Evolutionary conservation across 805 yeast genomes (phyloP).

Genomic region (Ogataea allantospora): DNA sequence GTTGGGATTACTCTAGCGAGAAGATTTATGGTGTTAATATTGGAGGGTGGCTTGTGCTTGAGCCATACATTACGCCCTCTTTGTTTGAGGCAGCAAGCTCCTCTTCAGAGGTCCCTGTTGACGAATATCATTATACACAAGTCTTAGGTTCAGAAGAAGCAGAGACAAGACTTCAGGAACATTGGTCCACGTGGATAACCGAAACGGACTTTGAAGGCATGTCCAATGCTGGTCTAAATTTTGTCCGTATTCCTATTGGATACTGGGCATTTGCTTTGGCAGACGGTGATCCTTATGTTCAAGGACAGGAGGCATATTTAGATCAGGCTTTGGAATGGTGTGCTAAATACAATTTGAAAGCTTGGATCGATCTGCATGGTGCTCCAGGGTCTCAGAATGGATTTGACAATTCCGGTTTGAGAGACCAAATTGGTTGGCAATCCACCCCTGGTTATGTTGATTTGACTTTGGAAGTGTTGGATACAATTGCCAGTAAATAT

Average conservation of each 20-base stretch:
- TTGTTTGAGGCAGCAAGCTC: conserved; percentile 54
- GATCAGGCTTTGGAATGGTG: conserved; percentile 82
- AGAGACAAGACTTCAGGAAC: conserved; percentile 48
- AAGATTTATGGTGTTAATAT: conserved; percentile 64
- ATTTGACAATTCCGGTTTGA: conserved; percentile 87
- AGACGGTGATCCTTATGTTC: conserved; percentile 78
- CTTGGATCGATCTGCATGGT: conserved; percentile 92
- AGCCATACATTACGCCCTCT: conserved; percentile 83
- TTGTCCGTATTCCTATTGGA: conserved; percentile 89
- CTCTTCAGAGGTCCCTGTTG: conserved; percentile 54
- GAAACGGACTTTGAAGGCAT: conserved; percentile 69
- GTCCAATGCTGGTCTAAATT: conserved; percentile 63
- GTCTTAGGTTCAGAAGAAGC: conserved; percentile 63
- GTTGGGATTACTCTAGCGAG: conserved; percentile 33
- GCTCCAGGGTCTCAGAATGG: conserved; percentile 98
- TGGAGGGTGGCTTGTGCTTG: conserved; percentile 90
- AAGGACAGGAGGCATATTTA: conserved; percentile 71
- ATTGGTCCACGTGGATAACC: conserved; percentile 78
- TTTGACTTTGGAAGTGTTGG: conserved; percentile 55
- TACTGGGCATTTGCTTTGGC: conserved; percentile 82
- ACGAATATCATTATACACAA: conserved; percentile 71
- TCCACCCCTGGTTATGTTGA: conserved; percentile 41
- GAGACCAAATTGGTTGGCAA: conserved; percentile 62
- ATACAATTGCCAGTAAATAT: conserved; percentile 58
- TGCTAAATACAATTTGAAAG: conserved; percentile 56